Conservation (phyloP, 352 stramenopile species). For the Thraustotheca clavata region DNA sequence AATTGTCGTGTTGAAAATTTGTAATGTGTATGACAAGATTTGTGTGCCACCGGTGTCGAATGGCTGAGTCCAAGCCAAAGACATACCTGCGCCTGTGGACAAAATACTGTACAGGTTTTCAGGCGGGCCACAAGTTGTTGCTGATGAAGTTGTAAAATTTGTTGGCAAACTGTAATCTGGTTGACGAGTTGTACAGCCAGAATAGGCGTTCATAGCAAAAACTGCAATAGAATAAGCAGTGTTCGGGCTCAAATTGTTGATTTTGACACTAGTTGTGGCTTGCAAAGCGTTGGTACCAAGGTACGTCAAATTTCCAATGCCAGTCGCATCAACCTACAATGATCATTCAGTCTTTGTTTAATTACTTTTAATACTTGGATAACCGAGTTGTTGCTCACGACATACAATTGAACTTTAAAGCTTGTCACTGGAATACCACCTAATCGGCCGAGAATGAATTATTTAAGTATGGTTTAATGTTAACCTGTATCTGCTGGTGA, state of each 20-base stretch:
- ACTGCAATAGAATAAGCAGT: neutral
- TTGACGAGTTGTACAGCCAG: neutral
- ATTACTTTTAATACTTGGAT: no score
- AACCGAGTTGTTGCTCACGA: conserved; percentile 29
- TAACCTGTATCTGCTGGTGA: conserved; percentile 34
- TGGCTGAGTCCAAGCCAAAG: neutral
- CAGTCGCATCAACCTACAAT: neutral
- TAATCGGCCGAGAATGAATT: neutral
- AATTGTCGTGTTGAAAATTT: neutral
- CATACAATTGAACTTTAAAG: conserved; percentile 39
- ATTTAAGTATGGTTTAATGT: neutral
- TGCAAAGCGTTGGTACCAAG: neutral
- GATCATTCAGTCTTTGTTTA: no score
- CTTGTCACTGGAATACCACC: conserved; percentile 39
- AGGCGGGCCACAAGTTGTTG: neutral
- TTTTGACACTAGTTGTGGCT: neutral
- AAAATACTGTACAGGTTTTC: neutral
- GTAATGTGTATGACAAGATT: conserved; percentile 8
- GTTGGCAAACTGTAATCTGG: neutral
- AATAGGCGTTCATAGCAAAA: neutral
- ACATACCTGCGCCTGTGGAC: conserved; percentile 1
- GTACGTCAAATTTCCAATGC: neutral
- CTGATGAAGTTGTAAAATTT: neutral
- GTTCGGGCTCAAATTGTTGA: neutral
- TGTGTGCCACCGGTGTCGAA: neutral